Base-by-base conservation (phyloP, 768 basidiomycete genomes). In the Royoungia palumana region DNA sequence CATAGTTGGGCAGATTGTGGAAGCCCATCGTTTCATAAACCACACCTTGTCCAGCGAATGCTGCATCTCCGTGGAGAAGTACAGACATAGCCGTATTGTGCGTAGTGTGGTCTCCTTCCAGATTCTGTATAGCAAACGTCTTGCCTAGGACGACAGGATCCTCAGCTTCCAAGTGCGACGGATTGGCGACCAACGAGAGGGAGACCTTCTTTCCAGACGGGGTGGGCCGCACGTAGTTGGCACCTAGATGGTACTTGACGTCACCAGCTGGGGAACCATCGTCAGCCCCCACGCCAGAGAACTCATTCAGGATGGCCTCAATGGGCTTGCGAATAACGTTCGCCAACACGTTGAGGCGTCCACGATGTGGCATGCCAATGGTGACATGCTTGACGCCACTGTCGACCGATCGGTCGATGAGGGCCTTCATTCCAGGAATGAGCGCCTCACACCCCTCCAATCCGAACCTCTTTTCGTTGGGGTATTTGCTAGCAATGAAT, bases 1-100 rank as follows among this genome's bases (percentile, higher is more conserved):
- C 94, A 67, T 98, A 99, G 72, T 80, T 85, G 20, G 93, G 93
- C 39, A 99, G 80, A 63, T 87, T 91, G 74, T 94, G 88, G 75
- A 98, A 88, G 60, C 96, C 96, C 89, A 96, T 96, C 22, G 95
- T 97, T 76, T 99, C 96, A 71, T 99, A 99, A 19, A 99, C 94
- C 49, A 98, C 76, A 70, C 96, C 96, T 65, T 99, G 96, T 20
- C 94, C 96, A 44, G 96, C 93, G 64, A 99, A 99, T 9, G 96
- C 94, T 24, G 96, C 95, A 62, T 99, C 96, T 64, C 96, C 96
- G 67, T 99, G 96, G 22, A 98, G 80, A 44, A 99, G 77, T 17
- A 99, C 89, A 56, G 82, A 87, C 93, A 99, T 96, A 25, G 96
- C 94, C 1, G 87, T 85, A 57, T 75, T 80, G 68, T 90, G 90